phyloP scores from a whole-genome alignment of 768 basidiomycete species.

The Pleurotus platypus region DNA sequence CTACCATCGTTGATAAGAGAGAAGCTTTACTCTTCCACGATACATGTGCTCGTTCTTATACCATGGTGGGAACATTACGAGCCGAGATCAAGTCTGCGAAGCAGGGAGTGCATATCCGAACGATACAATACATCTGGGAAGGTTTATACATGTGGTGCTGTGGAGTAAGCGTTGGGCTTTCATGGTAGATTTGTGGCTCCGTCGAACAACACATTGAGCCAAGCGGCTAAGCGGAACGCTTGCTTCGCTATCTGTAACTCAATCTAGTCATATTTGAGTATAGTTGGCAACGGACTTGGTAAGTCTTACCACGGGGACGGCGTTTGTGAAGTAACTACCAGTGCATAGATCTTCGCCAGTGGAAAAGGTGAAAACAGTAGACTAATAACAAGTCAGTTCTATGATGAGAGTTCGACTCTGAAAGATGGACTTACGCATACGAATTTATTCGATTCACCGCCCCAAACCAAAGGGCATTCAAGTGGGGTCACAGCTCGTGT shows the following conservation, averaged over 20 bases:
- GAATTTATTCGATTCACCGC: slow-evolving; percentile 38
- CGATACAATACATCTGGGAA: too few species aligned
- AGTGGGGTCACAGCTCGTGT: slow-evolving; percentile 33
- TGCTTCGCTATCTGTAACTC: slow-evolving; percentile 44
- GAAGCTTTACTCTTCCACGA: not conserved
- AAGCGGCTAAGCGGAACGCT: slow-evolving; percentile 46
- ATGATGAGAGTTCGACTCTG: not conserved
- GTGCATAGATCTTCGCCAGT: slow-evolving; percentile 42
- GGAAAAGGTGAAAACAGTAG: slow-evolving; percentile 38
- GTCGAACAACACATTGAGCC: slow-evolving; percentile 47
- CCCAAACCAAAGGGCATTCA: slow-evolving; percentile 45
- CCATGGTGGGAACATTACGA: too few species aligned
- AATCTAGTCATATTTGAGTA: slow-evolving; percentile 22
- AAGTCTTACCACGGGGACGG: slow-evolving; percentile 30
- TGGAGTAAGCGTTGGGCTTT: slow-evolving; percentile 6
- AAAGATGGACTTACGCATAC: slow-evolving; percentile 32
- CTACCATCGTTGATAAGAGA: not conserved
- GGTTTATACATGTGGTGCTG: too few species aligned
- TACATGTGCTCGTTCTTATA: not conserved
- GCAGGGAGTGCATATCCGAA: too few species aligned
- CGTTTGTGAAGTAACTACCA: slow-evolving; percentile 30
- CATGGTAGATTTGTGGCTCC: slow-evolving; percentile 32
- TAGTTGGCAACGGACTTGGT: too few species aligned
- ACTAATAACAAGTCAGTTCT: slow-evolving; percentile 17
- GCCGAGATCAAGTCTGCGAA: too few species aligned